Percentiles rank a stretch among this genome's conserved stretches.
These are phyloP conservation scores for Dictyostelium firmibasis DNA, from an alignment of 78 protist species.

Conservation along the genomic window DNA sequence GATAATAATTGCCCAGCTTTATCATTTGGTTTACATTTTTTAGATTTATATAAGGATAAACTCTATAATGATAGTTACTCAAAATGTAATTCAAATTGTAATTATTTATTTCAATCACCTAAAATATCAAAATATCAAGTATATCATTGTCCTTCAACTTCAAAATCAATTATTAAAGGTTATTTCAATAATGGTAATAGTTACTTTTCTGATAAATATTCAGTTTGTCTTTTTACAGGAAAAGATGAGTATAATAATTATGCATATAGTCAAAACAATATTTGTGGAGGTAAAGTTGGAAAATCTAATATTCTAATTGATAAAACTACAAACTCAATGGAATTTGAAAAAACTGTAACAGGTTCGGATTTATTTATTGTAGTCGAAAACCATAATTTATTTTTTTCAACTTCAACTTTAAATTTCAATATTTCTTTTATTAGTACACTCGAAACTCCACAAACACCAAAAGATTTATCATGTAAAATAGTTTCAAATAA, in stretches of 20 bases:
- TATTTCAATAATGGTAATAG: background rate
- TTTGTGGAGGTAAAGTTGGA: background rate
- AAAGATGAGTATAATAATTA: background rate
- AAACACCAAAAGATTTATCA: background rate
- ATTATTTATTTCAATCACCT: background rate
- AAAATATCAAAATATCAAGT: background rate
- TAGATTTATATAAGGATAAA: background rate
- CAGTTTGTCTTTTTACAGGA: background rate
- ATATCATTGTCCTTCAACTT: background rate
- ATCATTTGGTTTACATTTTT: background rate
- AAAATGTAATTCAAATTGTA: slow-evolving; percentile 7
- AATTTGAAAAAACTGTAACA: background rate
- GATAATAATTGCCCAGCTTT: background rate
- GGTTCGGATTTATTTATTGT: background rate
- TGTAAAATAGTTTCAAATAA: background rate
- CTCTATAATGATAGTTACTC: background rate
- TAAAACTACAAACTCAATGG: background rate
- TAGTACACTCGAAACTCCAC: background rate
- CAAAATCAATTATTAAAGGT: background rate
- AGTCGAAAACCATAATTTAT: background rate
- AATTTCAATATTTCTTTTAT: background rate
- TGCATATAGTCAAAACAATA: background rate
- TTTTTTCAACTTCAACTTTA: background rate
- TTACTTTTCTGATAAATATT: background rate
- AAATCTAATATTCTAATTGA: background rate